Evolutionary conservation across 805 yeast genomes (phyloP).

Genomic region (Saccharomyces paradoxus): DNA sequence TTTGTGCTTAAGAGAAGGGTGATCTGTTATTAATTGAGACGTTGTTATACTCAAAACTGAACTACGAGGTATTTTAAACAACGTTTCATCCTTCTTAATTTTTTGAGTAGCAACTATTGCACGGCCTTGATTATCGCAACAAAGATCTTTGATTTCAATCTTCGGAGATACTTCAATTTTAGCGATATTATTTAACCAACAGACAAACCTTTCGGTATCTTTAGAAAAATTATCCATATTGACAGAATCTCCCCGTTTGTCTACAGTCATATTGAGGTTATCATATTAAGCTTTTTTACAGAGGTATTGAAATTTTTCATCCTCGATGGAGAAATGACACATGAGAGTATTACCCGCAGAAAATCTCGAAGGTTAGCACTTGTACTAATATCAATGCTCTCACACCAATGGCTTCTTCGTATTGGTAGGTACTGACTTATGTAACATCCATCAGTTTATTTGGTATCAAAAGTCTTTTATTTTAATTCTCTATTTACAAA

Average conservation of each 20-base stretch:
- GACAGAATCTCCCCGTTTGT: neutral
- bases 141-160: conserved; percentile 51
- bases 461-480: neutral
- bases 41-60: conserved; percentile 53
- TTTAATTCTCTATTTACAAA: neutral
- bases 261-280: neutral
- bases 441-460: neutral
- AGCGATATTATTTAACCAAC: conserved; percentile 39
- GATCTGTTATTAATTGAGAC: conserved; percentile 36
- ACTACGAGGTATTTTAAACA: conserved; percentile 62
- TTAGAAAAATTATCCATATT: conserved; percentile 17
- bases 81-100: conserved; percentile 51
- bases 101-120: conserved; percentile 61
- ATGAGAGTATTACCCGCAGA: neutral
- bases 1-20: conserved; percentile 26
- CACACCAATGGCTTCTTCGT: neutral
- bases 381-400: neutral
- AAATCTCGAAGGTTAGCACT: neutral
- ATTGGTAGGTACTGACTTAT: neutral
- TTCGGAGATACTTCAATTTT: conserved; percentile 45
- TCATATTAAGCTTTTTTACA: neutral
- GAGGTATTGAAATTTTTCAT: neutral
- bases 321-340: neutral
- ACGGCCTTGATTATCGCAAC: conserved; percentile 60
- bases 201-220: conserved; percentile 35